Evolutionary conservation across 2,329 filamentous ascomycete genomes (phyloP).

Genomic region (Aspergillus vadensis): DNA sequence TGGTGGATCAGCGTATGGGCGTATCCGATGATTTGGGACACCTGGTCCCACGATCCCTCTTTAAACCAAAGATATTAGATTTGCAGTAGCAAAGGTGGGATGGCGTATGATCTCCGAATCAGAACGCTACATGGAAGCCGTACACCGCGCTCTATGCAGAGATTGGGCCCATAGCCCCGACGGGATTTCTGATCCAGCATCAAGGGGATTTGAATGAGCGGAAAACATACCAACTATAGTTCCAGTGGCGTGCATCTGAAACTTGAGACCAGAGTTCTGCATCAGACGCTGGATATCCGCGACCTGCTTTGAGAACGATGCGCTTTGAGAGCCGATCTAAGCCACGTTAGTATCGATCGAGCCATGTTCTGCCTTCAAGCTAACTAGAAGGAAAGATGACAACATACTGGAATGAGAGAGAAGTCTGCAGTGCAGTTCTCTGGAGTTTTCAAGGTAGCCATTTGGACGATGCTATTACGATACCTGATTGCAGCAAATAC

Average conservation of each 20-base stretch:
- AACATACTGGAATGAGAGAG: constrained; percentile 68
- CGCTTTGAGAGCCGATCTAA: constrained; percentile 68
- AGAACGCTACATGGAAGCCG: background rate
- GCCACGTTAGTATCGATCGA: background rate
- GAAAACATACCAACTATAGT: constrained; percentile 73
- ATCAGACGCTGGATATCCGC: constrained; percentile 81
- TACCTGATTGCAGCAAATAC: background rate
- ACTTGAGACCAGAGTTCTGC: constrained; percentile 72
- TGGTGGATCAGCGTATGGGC: constrained; percentile 73
- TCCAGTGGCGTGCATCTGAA: constrained; percentile 84
- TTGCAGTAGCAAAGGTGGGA: background rate
- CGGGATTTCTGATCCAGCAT: background rate
- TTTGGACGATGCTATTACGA: background rate
- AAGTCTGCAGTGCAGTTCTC: constrained; percentile 78
- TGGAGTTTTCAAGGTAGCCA: constrained; percentile 57
- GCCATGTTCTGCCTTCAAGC: background rate
- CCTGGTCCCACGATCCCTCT: constrained; percentile 88
- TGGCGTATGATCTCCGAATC: background rate
- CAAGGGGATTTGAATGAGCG: background rate
- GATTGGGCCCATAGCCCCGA: background rate
- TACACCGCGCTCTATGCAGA: background rate
- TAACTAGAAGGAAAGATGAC: background rate
- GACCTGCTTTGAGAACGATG: constrained; percentile 75
- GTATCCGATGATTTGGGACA: constrained; percentile 76
- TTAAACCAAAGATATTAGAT: background rate